Evolutionary conservation across 768 basidiomycete species (phyloP).

Genomic region (Tephrocybe sp.): DNA sequence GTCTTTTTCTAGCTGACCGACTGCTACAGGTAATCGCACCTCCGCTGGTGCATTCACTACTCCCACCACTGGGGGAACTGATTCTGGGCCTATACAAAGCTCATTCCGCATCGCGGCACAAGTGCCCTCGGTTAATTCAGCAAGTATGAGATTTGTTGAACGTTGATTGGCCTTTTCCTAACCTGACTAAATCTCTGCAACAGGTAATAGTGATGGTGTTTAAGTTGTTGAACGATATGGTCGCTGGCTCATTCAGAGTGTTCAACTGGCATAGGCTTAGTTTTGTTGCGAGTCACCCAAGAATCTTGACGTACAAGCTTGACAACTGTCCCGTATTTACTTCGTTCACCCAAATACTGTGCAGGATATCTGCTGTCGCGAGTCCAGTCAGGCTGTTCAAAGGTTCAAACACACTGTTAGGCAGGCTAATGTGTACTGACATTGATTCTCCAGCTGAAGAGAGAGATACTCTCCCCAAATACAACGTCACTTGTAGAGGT

Average conservation of each 20-base stretch:
- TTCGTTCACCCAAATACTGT: constrained; percentile 62
- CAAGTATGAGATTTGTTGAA: not conserved
- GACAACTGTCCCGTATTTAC: constrained; percentile 56
- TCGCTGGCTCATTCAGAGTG: constrained; percentile 47
- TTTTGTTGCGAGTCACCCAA: not conserved
- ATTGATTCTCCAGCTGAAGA: constrained; percentile 68
- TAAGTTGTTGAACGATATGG: constrained; percentile 54
- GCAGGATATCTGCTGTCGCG: constrained; percentile 48
- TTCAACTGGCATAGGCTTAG: constrained; percentile 41
- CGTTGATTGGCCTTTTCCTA: too few species aligned
- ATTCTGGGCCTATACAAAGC: too few species aligned
- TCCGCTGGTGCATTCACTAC: too few species aligned
- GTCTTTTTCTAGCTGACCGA: too few species aligned
- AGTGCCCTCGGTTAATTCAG: too few species aligned
- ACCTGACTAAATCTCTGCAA: too few species aligned
- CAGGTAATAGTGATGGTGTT: too few species aligned
- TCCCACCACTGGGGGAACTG: too few species aligned
- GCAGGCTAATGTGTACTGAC: constrained; percentile 35
- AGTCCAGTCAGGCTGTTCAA: constrained; percentile 32
- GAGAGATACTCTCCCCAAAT: constrained; percentile 56
- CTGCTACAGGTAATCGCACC: too few species aligned
- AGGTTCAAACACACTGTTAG: not conserved
- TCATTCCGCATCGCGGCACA: too few species aligned
- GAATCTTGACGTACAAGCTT: constrained; percentile 38
- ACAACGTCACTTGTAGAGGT: too few species aligned